Base-by-base conservation (phyloP, 148 eudicot genomes). In the Vaccinium myrtillus region DNA sequence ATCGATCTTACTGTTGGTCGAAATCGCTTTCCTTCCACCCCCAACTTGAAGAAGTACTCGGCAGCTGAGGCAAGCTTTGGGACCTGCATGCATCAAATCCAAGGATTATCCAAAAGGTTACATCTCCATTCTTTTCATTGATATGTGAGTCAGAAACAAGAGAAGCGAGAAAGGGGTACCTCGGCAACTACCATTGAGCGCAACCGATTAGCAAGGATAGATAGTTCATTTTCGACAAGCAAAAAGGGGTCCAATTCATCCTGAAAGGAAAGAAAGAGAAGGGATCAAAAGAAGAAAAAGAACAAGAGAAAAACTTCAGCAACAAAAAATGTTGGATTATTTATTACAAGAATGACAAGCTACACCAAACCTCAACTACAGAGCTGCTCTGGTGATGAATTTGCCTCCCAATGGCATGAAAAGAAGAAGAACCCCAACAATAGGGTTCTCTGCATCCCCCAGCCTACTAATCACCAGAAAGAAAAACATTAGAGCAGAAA, bases 31-130 rank as follows among this genome's bases (percentile, higher is more conserved):
- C 99, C 99, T 89, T 96, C 98, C 54, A 94, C 94, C 81, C 99
- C 99, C 88, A 92, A 69, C 86, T 93, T 96, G 90, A 96, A 96
- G 86, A 96, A 96, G 87, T 96, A 93, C 86, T 94, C 98, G 12
- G 98, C 98, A 85, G 98, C 98, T 78, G 94, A 93, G 77, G 95
- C 99, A 84, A 96, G 93, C 89, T 94, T 94, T 65, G 99, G 99
- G 63, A 96, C 98, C 98, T 94, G 86, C 81, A 90, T 83, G 79
- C n/a, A 77, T 50, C 71, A 86, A 75, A 49, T 71, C 76, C 43
- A 15, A 75, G 30, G 80, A 86, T 55, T 36, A 85, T 32, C 80
- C 54, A 18, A 75, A 43, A 10, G 36, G 27, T 6, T 48, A 82
- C 81, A 81, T 25, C 8, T 82, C 43, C 56, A 43, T 51, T 73